Base-by-base conservation (phyloP, 2,329 filamentous ascomycete species). In the Aspergillus intermedius region DNA sequence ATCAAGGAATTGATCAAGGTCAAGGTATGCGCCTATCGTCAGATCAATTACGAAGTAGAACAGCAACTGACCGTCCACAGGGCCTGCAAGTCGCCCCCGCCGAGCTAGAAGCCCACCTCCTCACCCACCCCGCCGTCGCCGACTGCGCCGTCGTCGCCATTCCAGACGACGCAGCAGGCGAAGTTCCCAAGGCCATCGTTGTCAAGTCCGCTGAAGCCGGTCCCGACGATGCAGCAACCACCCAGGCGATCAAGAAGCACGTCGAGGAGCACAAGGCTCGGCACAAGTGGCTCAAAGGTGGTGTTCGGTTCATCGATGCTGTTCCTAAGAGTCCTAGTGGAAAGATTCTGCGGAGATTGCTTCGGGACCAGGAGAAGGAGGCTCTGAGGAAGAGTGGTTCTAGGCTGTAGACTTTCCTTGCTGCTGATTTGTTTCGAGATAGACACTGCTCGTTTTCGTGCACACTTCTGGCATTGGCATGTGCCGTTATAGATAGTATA, bases 41-140 rank as follows among this genome's bases (percentile, higher is more conserved):
- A 6, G 9, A 21, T 17, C 32, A 12, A 15, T 8, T 12, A 21
- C 30, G 32, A 28, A 3, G 2, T 3, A 45, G 32, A 25, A 17
- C 34, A 30, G 22, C 12, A 21, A 32, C 21, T 43, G 8, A 32
- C 49, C 22, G 43, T 17, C 42, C 44, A 12, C 70, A 88, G 82
- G 88, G 87, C 49, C 75, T 85, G 51, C 88, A 93, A 81, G 88
- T 93, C 19, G 86, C 88, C 0, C 88, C 88, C 0, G 88, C 88
- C 2, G 88, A 93, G 64, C 79, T 94, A 1, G 88, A 94, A 69
- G 84, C 86, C 1, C 86, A 89, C 59, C 75, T 94, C 4, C 80
- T 94, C 12, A 79, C 82, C 0, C 87, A 91, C 63, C 81, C 83
- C 0, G 76, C 77, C 9, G 87, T 93, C n/a, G 80, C 81, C 40